Evolutionary conservation across 2,329 filamentous ascomycete genomes (phyloP).

Genomic region (Aspergillus sp.): DNA sequence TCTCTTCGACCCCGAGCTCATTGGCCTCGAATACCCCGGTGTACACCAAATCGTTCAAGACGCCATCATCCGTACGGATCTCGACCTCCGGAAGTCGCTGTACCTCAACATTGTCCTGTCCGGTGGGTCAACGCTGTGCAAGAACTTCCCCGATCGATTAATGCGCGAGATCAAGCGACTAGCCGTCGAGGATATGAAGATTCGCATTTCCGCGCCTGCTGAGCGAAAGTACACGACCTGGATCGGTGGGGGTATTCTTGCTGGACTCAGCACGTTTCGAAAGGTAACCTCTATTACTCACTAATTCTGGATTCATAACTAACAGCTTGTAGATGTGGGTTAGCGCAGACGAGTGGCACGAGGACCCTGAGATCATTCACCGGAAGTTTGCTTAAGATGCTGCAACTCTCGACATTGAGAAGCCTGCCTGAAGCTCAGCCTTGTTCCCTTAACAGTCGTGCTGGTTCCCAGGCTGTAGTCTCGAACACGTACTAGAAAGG

Average conservation of each 20-base stretch:
- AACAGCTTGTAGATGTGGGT: constrained; percentile 82
- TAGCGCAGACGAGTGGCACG: constrained; percentile 98
- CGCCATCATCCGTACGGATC: constrained; percentile 88
- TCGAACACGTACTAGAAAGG: neutral
- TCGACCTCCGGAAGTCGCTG: constrained; percentile 89
- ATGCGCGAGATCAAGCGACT: constrained; percentile 88
- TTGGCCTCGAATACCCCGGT: constrained; percentile 93
- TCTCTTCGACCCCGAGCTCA: constrained; percentile 94
- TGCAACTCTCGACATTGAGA: neutral
- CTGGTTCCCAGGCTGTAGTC: neutral
- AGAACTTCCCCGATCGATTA: constrained; percentile 91
- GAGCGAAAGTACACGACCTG: constrained; percentile 98
- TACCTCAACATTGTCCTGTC: constrained; percentile 98
- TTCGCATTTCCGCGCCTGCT: constrained; percentile 97
- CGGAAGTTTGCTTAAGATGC: constrained; percentile 80
- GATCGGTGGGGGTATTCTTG: constrained; percentile 97
- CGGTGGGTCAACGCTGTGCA: constrained; percentile 92
- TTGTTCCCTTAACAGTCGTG: neutral
- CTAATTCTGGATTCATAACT: neutral
- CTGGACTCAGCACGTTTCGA: constrained; percentile 94
- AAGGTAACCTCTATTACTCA: constrained; percentile 63
- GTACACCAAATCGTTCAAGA: constrained; percentile 98
- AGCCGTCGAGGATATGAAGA: constrained; percentile 98
- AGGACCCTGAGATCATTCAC: constrained; percentile 98
- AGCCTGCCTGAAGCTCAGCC: constrained; percentile 1